Evolutionary conservation across 352 stramenopile species (phyloP), one percentile per base, ranked within the genome.

Genomic region (Proteromonas lacertae): DNA sequence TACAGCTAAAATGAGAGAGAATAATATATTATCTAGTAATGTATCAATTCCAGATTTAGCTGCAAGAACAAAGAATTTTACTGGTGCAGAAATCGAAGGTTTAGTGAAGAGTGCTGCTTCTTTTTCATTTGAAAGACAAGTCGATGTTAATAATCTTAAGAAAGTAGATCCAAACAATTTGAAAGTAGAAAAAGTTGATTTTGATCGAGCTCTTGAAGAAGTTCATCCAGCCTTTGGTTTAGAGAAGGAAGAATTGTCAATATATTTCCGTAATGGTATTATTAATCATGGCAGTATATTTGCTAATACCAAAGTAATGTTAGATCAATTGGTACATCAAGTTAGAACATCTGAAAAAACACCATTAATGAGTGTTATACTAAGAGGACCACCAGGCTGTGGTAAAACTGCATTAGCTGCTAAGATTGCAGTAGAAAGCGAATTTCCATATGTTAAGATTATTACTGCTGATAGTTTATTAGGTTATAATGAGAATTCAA

Each of bases 331-430:
- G 20, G 71, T 96, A 10, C 69, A 93, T 33, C 84, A 96, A 57
- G 48, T 74, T 4, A 62, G 71, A 30, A 67, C 61, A 31, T 91
- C 78, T 35, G 68, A 79, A 28, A 76, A 84, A 37, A 96, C 82
- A 30, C 75, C 84, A 14, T 50, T 96, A 10, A 86, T 96, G 67
- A 90, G 71, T 21, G 71, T 93, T 10, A 60, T 96, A 34, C 51
- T 99, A n/a, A 59, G 92, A 40, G 84, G 84, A 99, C 96, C 52
- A 96, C n/a, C n/a, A n/a, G n/a, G n/a, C n/a, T n/a, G n/a, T n/a
- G n/a, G n/a, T n/a, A n/a, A n/a, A n/a, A n/a, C 83, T 0, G 87
- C 87, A 2, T 53, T 99, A 20, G 79, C 84, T 14, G 90, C 83
- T 12, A 88, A 90, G 46, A 62, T 88, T 38, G 83, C 84, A 10